Evolutionary conservation across 345 rosid genomes (phyloP), one percentile per base, ranked within the genome.

Genomic region (Excoecaria cochinchinensis): DNA sequence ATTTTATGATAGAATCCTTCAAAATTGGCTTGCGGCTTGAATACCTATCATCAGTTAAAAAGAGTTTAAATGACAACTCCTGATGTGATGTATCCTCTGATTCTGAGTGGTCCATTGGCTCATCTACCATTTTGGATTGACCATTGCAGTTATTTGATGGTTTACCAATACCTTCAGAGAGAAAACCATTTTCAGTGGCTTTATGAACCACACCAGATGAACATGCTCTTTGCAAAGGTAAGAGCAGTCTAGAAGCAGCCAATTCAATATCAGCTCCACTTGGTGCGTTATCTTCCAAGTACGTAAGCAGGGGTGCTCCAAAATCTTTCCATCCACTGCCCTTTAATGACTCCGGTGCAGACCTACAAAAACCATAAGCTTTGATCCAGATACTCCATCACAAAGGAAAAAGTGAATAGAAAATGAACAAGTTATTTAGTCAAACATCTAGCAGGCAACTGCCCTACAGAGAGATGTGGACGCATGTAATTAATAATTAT

Each of bases 221-320:
- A 69, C 79, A 83, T 52, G 81, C 76, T 77, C 90, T 90, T 67
- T 68, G 84, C 77, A 95, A 82, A 76, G 99, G 97, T 71, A 83
- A 86, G 70, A 95, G 78, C 75, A 91, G 77, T 76, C 70, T 81
- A 61, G 85, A 78, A 63, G 86, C 86, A 52, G 90, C 80, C 55
- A 71, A 65, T 56, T 82, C 86, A 77, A 92, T 84, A 84, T 87
- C 91, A 81, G 86, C 85, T 84, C 92, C 91, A 76, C 77, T 89
- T 70, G 79, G 85, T 12, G 78, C 76, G 74, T 89, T 93, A 76
- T 75, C 79, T 36, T 78, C 86, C 75, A 92, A 78, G 79, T 79
- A 84, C 51, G 91, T 84, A 76, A 95, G 84, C 84, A 95, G 83
- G 69, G 99, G 98, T 24, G 88, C 77, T 76, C 95, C 95, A 77